A percentile compares a stretch with the other conserved stretches of the same genome.
phyloP scores from a whole-genome alignment of 305 asterid genomes.

The Fraxinus platypoda region DNA sequence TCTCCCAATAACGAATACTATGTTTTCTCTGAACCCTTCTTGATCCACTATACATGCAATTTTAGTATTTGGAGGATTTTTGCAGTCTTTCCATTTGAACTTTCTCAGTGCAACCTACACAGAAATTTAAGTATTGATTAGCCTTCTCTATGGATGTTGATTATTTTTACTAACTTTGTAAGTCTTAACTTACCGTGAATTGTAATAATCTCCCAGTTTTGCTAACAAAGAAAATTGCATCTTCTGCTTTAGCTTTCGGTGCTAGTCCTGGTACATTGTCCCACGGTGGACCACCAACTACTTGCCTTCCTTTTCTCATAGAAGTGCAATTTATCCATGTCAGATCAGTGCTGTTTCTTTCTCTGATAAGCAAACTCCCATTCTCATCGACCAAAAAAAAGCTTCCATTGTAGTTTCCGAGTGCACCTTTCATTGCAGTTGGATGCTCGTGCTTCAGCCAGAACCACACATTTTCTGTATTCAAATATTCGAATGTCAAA shows the following conservation, averaged over 20 bases:
- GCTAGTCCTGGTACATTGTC: conserved; percentile 50
- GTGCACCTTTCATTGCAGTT: conserved; percentile 51
- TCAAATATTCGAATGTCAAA: conserved; percentile 59
- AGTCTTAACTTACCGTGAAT: conserved; percentile 51
- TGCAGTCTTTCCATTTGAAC: conserved; percentile 93
- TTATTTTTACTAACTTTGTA: background rate
- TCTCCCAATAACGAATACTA: conserved; percentile 61
- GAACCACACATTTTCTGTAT: conserved; percentile 62
- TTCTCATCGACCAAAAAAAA: conserved; percentile 66
- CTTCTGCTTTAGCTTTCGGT: conserved; percentile 50
- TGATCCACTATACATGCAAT: conserved; percentile 72
- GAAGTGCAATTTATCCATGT: conserved; percentile 83
- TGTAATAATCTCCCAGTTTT: conserved; percentile 64
- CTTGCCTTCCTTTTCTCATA: conserved; percentile 63
- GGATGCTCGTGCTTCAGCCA: conserved; percentile 76
- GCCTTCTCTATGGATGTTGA: background rate
- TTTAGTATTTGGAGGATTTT: conserved; percentile 49
- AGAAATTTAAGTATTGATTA: background rate
- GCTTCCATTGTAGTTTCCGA: conserved; percentile 82
- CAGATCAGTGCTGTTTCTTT: conserved; percentile 51
- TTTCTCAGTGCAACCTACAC: conserved; percentile 70
- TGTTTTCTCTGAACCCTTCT: conserved; percentile 68
- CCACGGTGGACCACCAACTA: conserved; percentile 83
- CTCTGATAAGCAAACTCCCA: conserved; percentile 69
- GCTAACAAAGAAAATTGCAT: conserved; percentile 71